Conservation (phyloP, 768 basidiomycete genomes). For the Mycena floridula region DNA sequence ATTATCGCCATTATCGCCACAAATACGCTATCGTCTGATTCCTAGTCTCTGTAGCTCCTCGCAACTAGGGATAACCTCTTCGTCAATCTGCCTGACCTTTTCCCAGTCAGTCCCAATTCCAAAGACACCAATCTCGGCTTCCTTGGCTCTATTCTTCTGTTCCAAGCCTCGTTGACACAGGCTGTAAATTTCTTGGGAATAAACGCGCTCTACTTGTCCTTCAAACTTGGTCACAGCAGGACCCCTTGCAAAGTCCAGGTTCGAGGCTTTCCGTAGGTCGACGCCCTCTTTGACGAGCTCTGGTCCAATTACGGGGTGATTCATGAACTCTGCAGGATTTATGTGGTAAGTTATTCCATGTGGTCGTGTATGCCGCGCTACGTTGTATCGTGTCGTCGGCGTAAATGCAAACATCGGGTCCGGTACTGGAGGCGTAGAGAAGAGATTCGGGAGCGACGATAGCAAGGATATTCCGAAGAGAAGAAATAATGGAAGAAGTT, state of each 20-base stretch:
- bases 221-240: constrained; percentile 62
- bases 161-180: constrained; percentile 71
- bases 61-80: constrained; percentile 69
- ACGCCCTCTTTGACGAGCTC: constrained; percentile 53
- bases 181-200: constrained; percentile 61
- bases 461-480: constrained; percentile 82
- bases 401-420: constrained; percentile 79
- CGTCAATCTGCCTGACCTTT: constrained; percentile 69
- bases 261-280: constrained; percentile 22
- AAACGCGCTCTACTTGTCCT: constrained; percentile 65
- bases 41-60: constrained; percentile 60
- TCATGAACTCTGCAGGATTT: constrained; percentile 65
- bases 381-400: constrained; percentile 51
- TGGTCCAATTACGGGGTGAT: constrained; percentile 70
- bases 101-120: constrained; percentile 93
- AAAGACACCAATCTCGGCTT: constrained; percentile 80
- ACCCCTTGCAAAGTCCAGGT: constrained; percentile 19
- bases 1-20: no score
- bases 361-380: constrained; percentile 64
- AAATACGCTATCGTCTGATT: background rate
- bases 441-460: constrained; percentile 72
- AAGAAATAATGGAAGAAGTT: constrained; percentile 80
- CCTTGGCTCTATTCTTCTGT: constrained; percentile 60
- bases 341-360: constrained; percentile 82
- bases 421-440: constrained; percentile 58